Conservation (phyloP, 345 rosid genomes). For the Salix exigua region DNA sequence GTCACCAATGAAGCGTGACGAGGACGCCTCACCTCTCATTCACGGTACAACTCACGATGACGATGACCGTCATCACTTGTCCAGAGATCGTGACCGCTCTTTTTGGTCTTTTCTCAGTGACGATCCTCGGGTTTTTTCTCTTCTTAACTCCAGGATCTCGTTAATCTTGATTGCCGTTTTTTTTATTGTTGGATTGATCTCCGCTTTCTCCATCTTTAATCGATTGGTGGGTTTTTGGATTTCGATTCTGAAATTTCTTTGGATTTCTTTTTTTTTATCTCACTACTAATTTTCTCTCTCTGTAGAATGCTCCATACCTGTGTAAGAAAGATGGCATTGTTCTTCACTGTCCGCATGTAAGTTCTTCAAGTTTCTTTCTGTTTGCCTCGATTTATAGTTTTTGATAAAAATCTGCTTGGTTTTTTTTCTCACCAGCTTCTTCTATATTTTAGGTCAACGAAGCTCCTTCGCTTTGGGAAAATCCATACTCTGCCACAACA, state of each 20-base stretch:
- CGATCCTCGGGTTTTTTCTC: constrained; percentile 69
- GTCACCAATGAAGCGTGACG: constrained; percentile 89
- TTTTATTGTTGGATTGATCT: constrained; percentile 59
- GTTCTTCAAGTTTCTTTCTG: constrained; percentile 22
- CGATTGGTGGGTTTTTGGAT: constrained; percentile 52
- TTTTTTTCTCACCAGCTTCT: neutral
- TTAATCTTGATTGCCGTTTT: constrained; percentile 43
- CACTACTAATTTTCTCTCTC: neutral
- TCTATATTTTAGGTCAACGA: constrained; percentile 64
- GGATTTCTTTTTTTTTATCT: neutral
- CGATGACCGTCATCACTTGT: constrained; percentile 37
- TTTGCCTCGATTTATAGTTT: neutral
- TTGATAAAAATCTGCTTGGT: neutral
- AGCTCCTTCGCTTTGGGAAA: constrained; percentile 91
- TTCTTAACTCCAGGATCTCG: constrained; percentile 51
- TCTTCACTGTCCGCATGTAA: constrained; percentile 86
- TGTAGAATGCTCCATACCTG: constrained; percentile 81
- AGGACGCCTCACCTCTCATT: constrained; percentile 70
- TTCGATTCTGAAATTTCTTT: neutral
- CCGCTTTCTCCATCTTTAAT: constrained; percentile 56
- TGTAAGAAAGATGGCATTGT: constrained; percentile 96
- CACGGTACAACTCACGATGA: constrained; percentile 44
- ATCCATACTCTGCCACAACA: constrained; percentile 89
- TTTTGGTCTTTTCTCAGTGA: constrained; percentile 68
- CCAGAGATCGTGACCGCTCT: constrained; percentile 80